phyloP scores from a whole-genome alignment of 306 rosid genomes.

The Vicia villosa region DNA sequence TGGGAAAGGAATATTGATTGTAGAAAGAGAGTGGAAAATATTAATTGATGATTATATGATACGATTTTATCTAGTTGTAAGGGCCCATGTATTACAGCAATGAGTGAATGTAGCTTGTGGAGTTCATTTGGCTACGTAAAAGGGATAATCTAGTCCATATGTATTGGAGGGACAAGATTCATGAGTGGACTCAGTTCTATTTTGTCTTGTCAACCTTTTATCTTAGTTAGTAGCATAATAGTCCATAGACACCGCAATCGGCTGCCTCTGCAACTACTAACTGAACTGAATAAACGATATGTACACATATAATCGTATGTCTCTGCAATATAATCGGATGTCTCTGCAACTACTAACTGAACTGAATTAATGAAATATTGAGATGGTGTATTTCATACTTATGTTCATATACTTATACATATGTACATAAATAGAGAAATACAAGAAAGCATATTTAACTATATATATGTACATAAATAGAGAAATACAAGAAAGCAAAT shows the following conservation, averaged over 20 bases:
- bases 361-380: too few species aligned
- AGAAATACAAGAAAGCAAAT: neutral
- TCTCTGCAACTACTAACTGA: too few species aligned
- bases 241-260: too few species aligned
- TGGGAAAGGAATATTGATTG: neutral
- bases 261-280: too few species aligned
- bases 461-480: neutral
- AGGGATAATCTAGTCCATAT: constrained; percentile 52
- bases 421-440: too few species aligned
- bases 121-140: constrained; percentile 28
- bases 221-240: too few species aligned
- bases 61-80: constrained; percentile 12
- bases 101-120: constrained; percentile 38
- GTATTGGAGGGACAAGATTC: constrained; percentile 29
- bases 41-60: neutral
- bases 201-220: constrained; percentile 26
- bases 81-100: constrained; percentile 9
- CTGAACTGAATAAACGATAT: too few species aligned
- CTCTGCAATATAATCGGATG: too few species aligned
- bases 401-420: neutral
- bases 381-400: neutral
- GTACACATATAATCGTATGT: too few species aligned
- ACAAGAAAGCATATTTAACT: too few species aligned
- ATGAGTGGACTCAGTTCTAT: constrained; percentile 23
- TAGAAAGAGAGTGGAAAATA: neutral